Evolutionary conservation across 345 rosid species (phyloP).

Genomic region (Gossypioides kirkii): DNA sequence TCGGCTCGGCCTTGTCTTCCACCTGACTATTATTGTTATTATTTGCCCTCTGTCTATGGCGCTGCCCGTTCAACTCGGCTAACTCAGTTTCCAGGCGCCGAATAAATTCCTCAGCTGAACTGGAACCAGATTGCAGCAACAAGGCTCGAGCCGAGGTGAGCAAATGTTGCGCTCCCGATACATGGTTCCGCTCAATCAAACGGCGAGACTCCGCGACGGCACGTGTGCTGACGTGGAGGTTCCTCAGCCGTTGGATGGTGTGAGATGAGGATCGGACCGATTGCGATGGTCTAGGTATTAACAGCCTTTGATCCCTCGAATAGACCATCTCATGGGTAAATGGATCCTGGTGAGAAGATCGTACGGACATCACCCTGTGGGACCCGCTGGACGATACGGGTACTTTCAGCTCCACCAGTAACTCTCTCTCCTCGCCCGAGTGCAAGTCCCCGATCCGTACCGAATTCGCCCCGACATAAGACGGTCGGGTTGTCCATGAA

Average conservation of each 20-base stretch:
- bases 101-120: slow-evolving; percentile 41
- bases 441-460: slow-evolving; percentile 68
- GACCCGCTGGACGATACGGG: slow-evolving; percentile 44
- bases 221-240: slow-evolving; percentile 67
- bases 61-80: slow-evolving; percentile 42
- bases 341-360: slow-evolving; percentile 57
- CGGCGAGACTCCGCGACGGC: slow-evolving; percentile 75
- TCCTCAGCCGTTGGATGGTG: slow-evolving; percentile 51
- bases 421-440: slow-evolving; percentile 65
- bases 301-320: slow-evolving; percentile 42
- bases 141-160: slow-evolving; percentile 70
- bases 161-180: slow-evolving; percentile 54
- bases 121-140: slow-evolving; percentile 41
- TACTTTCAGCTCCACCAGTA: slow-evolving; percentile 59
- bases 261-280: slow-evolving; percentile 48
- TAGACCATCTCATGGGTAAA: slow-evolving; percentile 36
- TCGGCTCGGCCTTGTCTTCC: slow-evolving; percentile 52
- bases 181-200: slow-evolving; percentile 44
- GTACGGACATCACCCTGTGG: slow-evolving; percentile 57
- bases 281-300: slow-evolving; percentile 40
- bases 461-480: slow-evolving; percentile 41
- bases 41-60: slow-evolving; percentile 13
- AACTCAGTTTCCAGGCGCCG: slow-evolving; percentile 63
- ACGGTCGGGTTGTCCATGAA: slow-evolving; percentile 44
- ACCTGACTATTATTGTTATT: slow-evolving; percentile 6